Evolutionary conservation across 495 filamentous ascomycete species (phyloP).

Genomic region (Elaphomyces granulatus): DNA sequence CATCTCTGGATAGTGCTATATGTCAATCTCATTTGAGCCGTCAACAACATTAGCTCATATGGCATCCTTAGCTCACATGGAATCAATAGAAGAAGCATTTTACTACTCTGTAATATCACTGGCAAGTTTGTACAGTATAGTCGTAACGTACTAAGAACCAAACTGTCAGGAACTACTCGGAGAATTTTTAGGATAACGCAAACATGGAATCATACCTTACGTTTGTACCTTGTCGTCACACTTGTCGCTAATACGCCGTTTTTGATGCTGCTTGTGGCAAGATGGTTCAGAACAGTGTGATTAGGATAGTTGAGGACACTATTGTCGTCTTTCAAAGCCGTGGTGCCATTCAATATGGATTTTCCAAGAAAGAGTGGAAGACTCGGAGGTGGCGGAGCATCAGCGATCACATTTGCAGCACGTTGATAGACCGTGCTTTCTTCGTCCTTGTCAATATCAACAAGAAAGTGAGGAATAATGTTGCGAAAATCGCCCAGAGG

Average conservation of each 20-base stretch:
- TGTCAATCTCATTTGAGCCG: no score
- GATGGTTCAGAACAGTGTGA: slow-evolving; percentile 90
- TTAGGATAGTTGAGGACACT: slow-evolving; percentile 93
- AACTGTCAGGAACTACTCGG: slow-evolving; percentile 10
- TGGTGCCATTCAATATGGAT: slow-evolving; percentile 82
- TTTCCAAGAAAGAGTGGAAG: slow-evolving; percentile 87
- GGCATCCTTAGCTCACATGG: no score
- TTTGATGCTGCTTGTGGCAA: slow-evolving; percentile 98
- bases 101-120: slow-evolving; percentile 25
- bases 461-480: slow-evolving; percentile 68
- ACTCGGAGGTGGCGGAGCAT: slow-evolving; percentile 67
- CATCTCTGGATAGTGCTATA: no score
- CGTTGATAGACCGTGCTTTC: slow-evolving; percentile 54
- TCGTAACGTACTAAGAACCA: slow-evolving; percentile 71
- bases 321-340: slow-evolving; percentile 90
- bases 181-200: not conserved
- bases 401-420: slow-evolving; percentile 53
- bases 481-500: slow-evolving; percentile 33
- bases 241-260: slow-evolving; percentile 91
- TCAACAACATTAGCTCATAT: no score
- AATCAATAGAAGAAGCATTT: slow-evolving; percentile 1
- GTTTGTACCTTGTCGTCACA: slow-evolving; percentile 89
- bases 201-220: slow-evolving; percentile 50
- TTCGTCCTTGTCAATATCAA: slow-evolving; percentile 73
- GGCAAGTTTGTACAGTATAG: slow-evolving; percentile 93